Evolutionary conservation across 192 early-diverging fungal genomes (phyloP).

Genomic region (Coemansia aciculifera): DNA sequence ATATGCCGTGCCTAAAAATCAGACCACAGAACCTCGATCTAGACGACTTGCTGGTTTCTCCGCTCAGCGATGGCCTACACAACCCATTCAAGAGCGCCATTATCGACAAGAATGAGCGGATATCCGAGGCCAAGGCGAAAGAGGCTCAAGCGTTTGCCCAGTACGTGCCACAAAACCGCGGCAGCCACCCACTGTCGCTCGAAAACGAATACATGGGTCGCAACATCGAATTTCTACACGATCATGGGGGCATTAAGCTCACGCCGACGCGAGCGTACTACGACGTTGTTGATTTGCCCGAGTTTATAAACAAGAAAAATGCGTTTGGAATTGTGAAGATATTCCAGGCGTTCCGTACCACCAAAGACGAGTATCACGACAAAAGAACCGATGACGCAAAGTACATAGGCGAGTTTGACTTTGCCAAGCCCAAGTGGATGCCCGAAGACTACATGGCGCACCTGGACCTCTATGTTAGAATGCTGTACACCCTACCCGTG

Average conservation of each 20-base stretch:
- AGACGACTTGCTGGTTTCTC: not conserved
- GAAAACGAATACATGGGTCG: constrained; percentile 9
- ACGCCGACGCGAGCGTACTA: constrained; percentile 32
- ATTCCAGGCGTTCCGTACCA: constrained; percentile 7
- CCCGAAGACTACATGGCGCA: constrained; percentile 14
- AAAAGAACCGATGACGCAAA: not conserved
- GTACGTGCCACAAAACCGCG: constrained; percentile 6
- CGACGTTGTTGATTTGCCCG: not conserved
- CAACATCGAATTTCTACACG: constrained; percentile 18
- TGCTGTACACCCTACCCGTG: constrained; percentile 15
- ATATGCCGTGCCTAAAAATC: not conserved
- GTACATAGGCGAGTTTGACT: constrained; percentile 34
- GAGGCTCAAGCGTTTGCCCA: not conserved
- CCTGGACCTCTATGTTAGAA: constrained; percentile 24
- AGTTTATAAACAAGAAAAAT: constrained; percentile 3
- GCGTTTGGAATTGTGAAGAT: constrained; percentile 21
- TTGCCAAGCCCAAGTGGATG: constrained; percentile 11
- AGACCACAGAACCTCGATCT: constrained; percentile 12
- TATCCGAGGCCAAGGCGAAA: not conserved
- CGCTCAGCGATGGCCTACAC: constrained; percentile 20
- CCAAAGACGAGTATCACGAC: constrained; percentile 5
- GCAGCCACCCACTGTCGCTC: constrained; percentile 22
- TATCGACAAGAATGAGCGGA: not conserved
- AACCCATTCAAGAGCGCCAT: constrained; percentile 32
- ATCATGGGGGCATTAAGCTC: constrained; percentile 20